Conservation (phyloP, 2,329 filamentous ascomycete species). For the Colletotrichum costaricense region DNA sequence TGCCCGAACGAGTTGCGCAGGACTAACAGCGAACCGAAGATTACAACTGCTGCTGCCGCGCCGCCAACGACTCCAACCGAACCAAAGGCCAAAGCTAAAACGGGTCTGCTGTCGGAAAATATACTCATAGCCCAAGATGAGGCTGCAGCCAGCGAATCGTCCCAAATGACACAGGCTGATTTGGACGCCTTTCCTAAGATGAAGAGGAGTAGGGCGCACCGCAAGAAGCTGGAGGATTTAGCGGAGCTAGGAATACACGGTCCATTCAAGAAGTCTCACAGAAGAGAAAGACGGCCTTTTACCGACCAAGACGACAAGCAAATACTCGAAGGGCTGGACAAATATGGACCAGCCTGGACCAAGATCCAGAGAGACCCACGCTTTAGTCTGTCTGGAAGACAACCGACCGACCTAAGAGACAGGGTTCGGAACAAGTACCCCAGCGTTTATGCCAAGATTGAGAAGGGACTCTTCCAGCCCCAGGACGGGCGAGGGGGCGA, state of each 20-base stretch:
- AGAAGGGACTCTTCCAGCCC: constrained; percentile 63
- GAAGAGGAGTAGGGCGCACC: constrained; percentile 65
- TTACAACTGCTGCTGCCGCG: constrained; percentile 27
- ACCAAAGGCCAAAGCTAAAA: constrained; percentile 54
- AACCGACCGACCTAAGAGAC: constrained; percentile 73
- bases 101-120: constrained; percentile 65
- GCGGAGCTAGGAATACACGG: constrained; percentile 69
- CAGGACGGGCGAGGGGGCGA: constrained; percentile 54
- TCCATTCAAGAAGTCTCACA: constrained; percentile 71
- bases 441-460: constrained; percentile 65
- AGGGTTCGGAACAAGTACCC: constrained; percentile 73
- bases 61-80: constrained; percentile 37
- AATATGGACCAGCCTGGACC: constrained; percentile 73
- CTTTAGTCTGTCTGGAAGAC: constrained; percentile 67
- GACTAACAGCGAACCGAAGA: constrained; percentile 47
- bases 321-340: constrained; percentile 69
- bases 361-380: constrained; percentile 71
- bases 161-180: constrained; percentile 40
- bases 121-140: constrained; percentile 63
- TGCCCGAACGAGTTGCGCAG: constrained; percentile 70
- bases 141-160: constrained; percentile 39
- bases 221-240: constrained; percentile 67
- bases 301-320: constrained; percentile 72
- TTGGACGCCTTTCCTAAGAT: constrained; percentile 51
- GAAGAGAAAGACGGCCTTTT: constrained; percentile 70